Evolutionary conservation across 2,329 filamentous ascomycete genomes (phyloP).

Genomic region (Venturia asperata): DNA sequence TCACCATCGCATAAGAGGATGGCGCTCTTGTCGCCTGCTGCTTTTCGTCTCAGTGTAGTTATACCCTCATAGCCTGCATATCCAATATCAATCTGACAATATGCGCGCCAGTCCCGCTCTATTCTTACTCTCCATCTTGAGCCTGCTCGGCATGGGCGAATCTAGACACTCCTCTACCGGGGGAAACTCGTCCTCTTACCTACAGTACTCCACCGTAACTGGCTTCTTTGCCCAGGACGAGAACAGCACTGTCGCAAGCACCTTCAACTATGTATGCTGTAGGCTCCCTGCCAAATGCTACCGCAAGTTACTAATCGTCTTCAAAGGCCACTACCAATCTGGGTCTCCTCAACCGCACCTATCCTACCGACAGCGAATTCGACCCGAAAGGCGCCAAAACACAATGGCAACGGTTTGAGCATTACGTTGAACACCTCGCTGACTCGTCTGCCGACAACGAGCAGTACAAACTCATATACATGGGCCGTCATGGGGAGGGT

Average conservation of each 20-base stretch:
- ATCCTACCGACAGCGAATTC: slow-evolving; percentile 46
- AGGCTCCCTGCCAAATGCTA: neutral
- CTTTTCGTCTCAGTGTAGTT: neutral
- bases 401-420: slow-evolving; percentile 58
- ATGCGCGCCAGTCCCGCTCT: slow-evolving; percentile 6
- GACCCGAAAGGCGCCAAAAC: slow-evolving; percentile 40
- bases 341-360: slow-evolving; percentile 57
- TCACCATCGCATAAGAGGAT: slow-evolving; percentile 11
- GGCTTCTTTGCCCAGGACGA: slow-evolving; percentile 62
- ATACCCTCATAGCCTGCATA: neutral
- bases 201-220: slow-evolving; percentile 50
- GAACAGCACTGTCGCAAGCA: slow-evolving; percentile 44
- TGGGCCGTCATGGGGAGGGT: slow-evolving; percentile 65
- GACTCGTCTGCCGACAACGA: slow-evolving; percentile 32
- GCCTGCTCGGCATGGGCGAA: slow-evolving; percentile 2
- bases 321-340: slow-evolving; percentile 53
- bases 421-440: slow-evolving; percentile 53
- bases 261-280: slow-evolving; percentile 55
- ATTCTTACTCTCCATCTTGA: neutral
- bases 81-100: neutral
- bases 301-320: neutral
- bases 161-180: neutral
- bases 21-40: slow-evolving; percentile 3
- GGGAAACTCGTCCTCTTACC: neutral
- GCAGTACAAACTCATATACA: slow-evolving; percentile 59